A percentile compares a stretch with the other conserved stretches of the same genome.
These are phyloP conservation scores for Vitis riparia DNA, from an alignment of 164 flowering plant genomes.

Conservation along the genomic window DNA sequence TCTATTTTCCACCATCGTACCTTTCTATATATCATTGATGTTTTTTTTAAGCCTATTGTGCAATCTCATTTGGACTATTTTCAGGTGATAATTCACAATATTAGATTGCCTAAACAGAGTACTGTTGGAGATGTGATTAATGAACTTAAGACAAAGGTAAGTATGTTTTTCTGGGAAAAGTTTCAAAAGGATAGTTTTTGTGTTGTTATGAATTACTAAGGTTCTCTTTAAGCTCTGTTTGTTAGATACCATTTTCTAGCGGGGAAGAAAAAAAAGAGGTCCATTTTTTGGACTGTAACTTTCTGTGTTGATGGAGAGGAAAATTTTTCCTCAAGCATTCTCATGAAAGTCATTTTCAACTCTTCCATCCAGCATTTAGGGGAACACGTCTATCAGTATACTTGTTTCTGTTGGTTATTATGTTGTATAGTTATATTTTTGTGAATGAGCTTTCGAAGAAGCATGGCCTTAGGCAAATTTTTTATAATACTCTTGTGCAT, in stretches of 20 bases:
- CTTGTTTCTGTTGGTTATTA: neutral
- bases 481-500: neutral
- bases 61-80: constrained; percentile 14
- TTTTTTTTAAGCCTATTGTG: neutral
- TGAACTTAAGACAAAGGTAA: constrained; percentile 80
- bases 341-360: neutral
- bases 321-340: neutral
- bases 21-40: neutral
- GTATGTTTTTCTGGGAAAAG: neutral
- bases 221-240: neutral
- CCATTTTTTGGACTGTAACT: too few relatives aligned
- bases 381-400: neutral
- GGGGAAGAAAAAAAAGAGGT: too few relatives aligned
- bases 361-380: neutral
- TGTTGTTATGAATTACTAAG: neutral
- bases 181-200: neutral
- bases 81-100: constrained; percentile 76
- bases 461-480: neutral
- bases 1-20: neutral
- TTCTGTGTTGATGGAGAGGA: neutral
- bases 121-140: constrained; percentile 88
- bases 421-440: neutral
- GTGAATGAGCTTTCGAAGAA: neutral
- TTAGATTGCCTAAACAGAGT: constrained; percentile 89
- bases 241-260: too few relatives aligned